Evolutionary conservation across 441 rosid genomes (phyloP), one percentile per base, ranked within the genome.

Genomic region (Geranium incanum): DNA sequence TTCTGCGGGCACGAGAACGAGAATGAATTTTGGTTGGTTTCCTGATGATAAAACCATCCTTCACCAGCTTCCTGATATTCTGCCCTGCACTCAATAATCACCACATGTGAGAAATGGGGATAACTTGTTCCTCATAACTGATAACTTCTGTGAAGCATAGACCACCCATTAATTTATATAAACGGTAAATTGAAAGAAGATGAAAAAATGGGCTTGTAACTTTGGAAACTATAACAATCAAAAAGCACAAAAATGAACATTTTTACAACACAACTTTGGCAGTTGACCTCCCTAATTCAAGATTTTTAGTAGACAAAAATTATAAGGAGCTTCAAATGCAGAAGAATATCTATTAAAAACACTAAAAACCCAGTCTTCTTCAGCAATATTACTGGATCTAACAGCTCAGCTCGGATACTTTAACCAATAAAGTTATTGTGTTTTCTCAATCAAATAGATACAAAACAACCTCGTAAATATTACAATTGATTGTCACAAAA

Each of bases 21-120:
- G 98, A 93, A 75, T 93, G 98, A 66, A 93, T 93, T 86, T 93
- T 91, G 0, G 98, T 89, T 15, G 98, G 98, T 73, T 91, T 93
- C 87, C 89, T 86, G 77, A 93, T 93, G 77, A 91, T 84, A 76
- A 91, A 93, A 13, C 97, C 98, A 88, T 93, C 98, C 83, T 93
- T 93, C 73, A 93, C 96, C 65, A 93, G 82, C 78, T 91, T 93
- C 87, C 98, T 89, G 38, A 93, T 81, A 78, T 91, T 91, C 78
- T 88, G 97, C 74, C 97, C 98, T 89, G 86, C 66, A 57, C 5
- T 19, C 28, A 60, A 4, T 6, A 60, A 60, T 60, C 13, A 11
- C 8, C 21, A 19, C 36, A 8, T 8, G 3, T 55, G 60, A 55
- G 15, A 13, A 11, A 48, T 1, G 33, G 3, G 33, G 33, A 28